phyloP scores from a whole-genome alignment of 345 rosid species.

The Cardiospermum halicacabum region DNA sequence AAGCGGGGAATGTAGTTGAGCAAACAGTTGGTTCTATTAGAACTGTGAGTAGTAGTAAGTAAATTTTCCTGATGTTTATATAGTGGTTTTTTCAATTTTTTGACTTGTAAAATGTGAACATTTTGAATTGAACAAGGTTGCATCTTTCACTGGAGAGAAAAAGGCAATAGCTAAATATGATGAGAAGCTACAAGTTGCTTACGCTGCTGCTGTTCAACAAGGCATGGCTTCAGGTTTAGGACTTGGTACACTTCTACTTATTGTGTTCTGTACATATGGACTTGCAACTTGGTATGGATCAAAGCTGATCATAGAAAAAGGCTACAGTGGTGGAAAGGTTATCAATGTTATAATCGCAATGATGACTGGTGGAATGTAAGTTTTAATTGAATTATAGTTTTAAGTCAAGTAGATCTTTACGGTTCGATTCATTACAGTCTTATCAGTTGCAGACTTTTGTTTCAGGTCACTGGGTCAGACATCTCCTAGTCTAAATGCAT shows the following conservation, averaged over 20 bases:
- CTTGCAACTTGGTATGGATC: constrained; percentile 79
- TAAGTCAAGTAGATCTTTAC: too few species aligned
- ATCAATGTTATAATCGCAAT: constrained; percentile 60
- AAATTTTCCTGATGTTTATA: too few species aligned
- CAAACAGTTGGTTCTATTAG: constrained; percentile 78
- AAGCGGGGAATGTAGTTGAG: constrained; percentile 83
- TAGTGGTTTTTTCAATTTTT: too few species aligned
- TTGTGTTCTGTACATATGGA: constrained; percentile 48
- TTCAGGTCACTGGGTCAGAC: constrained; percentile 62
- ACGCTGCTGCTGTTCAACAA: constrained; percentile 48
- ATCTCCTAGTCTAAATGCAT: constrained; percentile 56
- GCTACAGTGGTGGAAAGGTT: constrained; percentile 75
- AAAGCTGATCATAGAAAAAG: constrained; percentile 48
- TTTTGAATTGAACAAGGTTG: constrained; percentile 43
- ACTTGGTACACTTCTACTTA: constrained; percentile 41
- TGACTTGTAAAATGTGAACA: not conserved
- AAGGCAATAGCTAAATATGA: constrained; percentile 57
- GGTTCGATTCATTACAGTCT: too few species aligned
- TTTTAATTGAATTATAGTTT: not conserved
- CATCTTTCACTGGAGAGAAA: constrained; percentile 88
- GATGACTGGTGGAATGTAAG: constrained; percentile 82
- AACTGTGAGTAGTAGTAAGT: constrained; percentile 44
- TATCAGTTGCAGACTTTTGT: constrained; percentile 1
- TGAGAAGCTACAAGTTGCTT: constrained; percentile 51
- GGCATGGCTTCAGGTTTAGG: constrained; percentile 73